Evolutionary conservation across 148 eudicot genomes (phyloP), one percentile per base, ranked within the genome.

Genomic region (Amaranthus palmeri): DNA sequence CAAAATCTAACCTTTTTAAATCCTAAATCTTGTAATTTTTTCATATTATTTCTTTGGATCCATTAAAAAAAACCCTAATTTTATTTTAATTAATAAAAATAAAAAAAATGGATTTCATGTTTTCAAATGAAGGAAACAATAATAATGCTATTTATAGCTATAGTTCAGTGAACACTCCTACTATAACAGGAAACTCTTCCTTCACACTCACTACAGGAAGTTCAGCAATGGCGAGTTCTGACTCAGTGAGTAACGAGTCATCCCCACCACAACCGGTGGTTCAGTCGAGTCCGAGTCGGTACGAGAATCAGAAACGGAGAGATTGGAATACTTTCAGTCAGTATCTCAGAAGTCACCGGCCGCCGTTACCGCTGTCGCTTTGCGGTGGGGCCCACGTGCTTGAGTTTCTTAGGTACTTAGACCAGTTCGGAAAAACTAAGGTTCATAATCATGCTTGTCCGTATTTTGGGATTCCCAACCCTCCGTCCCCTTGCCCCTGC

Each of bases 241-340:
- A 61, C 15, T 41, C 43, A 0, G 49, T 58, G 42, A 73, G 45
- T 60, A 52, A 47, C 6, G 55, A 61, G 54, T 50, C n/a, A 8
- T 36, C 70, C 7, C 60, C 57, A 2, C 52, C 70, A 25, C 49
- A 36, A 4, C 69, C 74, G 10, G 49, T 44, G 55, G 62, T 9
- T 50, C 71, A 65, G 25, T 9, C 57, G 62, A 40, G 15, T 54
- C 60, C 58, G 25, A 25, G 74, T 73, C 76, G 90, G 14, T 87
- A 87, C 72, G 88, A 87, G 79, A 87, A 83, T 76, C 90, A 87
- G 72, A 87, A 87, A 68, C 68, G 90, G 18, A 70, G 88, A 7
- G 90, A 87, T 57, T 87, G 90, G 90, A 83, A 87, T 79, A 87
- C 90, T 3, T 87, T 87, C 72, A 68, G 85, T 13, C 90, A 87